A percentile compares a stretch with the other conserved stretches of the same genome.
Evolutionary conservation across 2,329 filamentous ascomycete species (phyloP).

Genomic region (Stachybotrys chartarum): DNA sequence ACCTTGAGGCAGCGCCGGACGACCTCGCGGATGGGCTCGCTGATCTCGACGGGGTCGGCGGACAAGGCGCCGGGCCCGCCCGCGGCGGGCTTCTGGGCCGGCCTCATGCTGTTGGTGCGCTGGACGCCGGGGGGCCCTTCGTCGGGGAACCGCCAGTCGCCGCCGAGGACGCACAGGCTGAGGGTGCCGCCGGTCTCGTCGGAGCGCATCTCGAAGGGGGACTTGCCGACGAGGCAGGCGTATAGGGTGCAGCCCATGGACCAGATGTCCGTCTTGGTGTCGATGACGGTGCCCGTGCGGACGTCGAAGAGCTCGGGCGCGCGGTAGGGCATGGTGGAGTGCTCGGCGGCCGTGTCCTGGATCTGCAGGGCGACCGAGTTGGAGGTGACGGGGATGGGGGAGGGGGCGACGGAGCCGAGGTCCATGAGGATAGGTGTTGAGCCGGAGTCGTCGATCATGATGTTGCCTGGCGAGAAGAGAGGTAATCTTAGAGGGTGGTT

Average conservation of each 20-base stretch:
- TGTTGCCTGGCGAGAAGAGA: constrained; percentile 57
- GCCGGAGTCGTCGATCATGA: constrained; percentile 95
- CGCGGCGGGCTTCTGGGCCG: constrained; percentile 21
- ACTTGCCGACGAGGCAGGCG: constrained; percentile 93
- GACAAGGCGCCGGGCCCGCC: constrained; percentile 13
- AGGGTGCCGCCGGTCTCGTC: constrained; percentile 94
- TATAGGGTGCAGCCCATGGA: constrained; percentile 96
- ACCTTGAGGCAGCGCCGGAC: constrained; percentile 81
- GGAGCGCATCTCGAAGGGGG: constrained; percentile 88
- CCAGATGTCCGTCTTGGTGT: constrained; percentile 98
- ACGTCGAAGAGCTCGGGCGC: constrained; percentile 97
- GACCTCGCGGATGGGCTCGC: constrained; percentile 76
- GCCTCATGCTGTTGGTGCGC: constrained; percentile 33
- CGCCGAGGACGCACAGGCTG: constrained; percentile 85
- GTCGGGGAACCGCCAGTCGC: constrained; percentile 95
- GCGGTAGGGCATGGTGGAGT: constrained; percentile 97
- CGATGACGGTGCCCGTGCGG: constrained; percentile 83
- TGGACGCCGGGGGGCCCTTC: constrained; percentile 58
- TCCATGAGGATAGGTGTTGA: constrained; percentile 93
- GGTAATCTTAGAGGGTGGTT: background rate
- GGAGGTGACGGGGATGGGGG: constrained; percentile 82
- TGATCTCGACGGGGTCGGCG: constrained; percentile 49
- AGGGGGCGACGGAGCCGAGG: constrained; percentile 81
- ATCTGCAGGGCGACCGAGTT: constrained; percentile 85
- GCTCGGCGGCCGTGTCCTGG: constrained; percentile 90